Evolutionary conservation across 2,329 filamentous ascomycete species (phyloP), one percentile per base, ranked within the genome.

Genomic region (Ophiostoma australiae): DNA sequence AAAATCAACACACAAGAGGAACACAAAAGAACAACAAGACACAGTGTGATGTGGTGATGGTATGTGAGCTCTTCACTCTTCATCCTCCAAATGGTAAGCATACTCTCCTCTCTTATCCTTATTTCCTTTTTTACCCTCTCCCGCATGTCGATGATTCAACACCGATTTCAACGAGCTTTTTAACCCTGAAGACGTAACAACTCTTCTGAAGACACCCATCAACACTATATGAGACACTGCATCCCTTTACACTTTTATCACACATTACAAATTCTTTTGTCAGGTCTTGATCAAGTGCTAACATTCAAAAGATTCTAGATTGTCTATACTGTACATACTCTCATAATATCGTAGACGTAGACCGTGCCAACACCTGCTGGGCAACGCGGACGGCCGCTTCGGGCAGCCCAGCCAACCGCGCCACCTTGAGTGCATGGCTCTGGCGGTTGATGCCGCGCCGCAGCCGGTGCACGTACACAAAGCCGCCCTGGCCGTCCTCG

Each of bases 381-480:
- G 94, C 94, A 73, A 92, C 82, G 31, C 82, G 80, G 70, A 97
- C 87, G 3, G 90, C 92, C 65, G 84, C 82, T 72, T 89, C 87
- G 0, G 94, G 94, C 75, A 97, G 76, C 1, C 93, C 94, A 6
- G 95, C 96, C 75, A 98, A 81, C 73, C 86, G 86, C 1, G 95
- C 95, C n/a, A 99, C 95, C 78, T 97, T 98, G 72, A 99, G 82
- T 23, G 96, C 95, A 81, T 99, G 95, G 73, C 92, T 96, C 74
- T 91, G 84, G 69, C 89, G 86, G 80, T 98, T 99, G 71, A 97
- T 87, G 0, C 95, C 95, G 78, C 85, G 88, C 70, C 87, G 87
- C 79, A 99, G 80, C 75, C 86, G 90, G 81, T 99, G 94, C 70
- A 96, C 85, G 81, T 97, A 99, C 61, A 91, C 88, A 78, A 97